A percentile compares a stretch with the other conserved stretches of the same genome.
Conservation (phyloP, 345 rosid genomes). For the Lepidium didymum region DNA sequence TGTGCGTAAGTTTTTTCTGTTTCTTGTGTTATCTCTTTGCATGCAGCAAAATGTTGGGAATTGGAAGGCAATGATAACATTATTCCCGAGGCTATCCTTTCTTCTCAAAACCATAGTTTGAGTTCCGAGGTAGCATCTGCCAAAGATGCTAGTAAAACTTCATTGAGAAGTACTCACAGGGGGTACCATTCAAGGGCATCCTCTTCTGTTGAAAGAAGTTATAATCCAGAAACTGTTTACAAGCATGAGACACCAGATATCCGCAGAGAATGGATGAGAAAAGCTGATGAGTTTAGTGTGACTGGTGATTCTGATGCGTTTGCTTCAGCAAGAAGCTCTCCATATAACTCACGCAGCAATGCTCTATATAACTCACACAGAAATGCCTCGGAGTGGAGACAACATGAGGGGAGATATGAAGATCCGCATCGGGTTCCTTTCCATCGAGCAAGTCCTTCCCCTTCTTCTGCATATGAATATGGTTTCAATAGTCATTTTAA, state of each 20-base stretch:
- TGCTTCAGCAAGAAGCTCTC: conserved; percentile 26
- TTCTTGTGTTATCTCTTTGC: not conserved
- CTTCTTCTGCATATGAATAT: conserved; percentile 32
- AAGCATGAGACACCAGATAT: conserved; percentile 24
- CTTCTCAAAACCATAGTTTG: conserved; percentile 17
- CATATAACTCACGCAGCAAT: conserved; percentile 22
- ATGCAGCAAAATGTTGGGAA: conserved; percentile 44
- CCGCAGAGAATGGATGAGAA: conserved; percentile 37
- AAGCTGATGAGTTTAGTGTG: conserved; percentile 24
- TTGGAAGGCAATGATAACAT: conserved; percentile 17
- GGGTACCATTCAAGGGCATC: conserved; percentile 48
- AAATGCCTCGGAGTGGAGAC: conserved; percentile 27
- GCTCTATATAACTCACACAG: conserved; percentile 21
- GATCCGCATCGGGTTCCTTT: conserved; percentile 30
- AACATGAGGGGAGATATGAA: conserved; percentile 29
- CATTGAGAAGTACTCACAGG: conserved; percentile 33
- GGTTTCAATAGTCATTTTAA: conserved; percentile 38
- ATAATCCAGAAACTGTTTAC: conserved; percentile 31
- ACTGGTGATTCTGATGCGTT: conserved; percentile 12
- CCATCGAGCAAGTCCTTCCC: conserved; percentile 31
- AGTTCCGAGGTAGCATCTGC: conserved; percentile 10
- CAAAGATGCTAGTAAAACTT: not conserved
- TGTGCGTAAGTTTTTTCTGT: not conserved
- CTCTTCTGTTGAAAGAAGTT: conserved; percentile 45
- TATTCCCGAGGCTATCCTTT: conserved; percentile 25